phyloP scores from a whole-genome alignment of 768 basidiomycete genomes.

The Guyanaporus albipodus region DNA sequence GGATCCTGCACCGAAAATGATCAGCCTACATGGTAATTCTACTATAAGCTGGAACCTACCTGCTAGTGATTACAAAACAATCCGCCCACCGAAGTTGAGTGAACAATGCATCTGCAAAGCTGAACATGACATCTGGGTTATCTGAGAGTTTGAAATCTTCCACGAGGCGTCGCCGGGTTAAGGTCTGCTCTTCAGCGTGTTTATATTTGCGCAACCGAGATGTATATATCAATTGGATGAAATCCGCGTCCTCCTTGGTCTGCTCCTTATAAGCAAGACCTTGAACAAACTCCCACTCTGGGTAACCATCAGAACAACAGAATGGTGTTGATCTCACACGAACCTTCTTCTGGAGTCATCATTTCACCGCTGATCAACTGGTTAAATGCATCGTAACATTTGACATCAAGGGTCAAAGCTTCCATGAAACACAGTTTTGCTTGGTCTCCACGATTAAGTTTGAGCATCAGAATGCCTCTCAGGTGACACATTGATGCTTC shows the following conservation, averaged over 20 bases:
- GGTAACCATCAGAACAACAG: slow-evolving; percentile 3
- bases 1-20: slow-evolving; percentile 52
- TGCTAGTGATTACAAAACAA: slow-evolving; percentile 82
- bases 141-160: slow-evolving; percentile 82
- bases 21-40: background rate
- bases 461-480: slow-evolving; percentile 89
- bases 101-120: slow-evolving; percentile 88
- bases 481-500: slow-evolving; percentile 98
- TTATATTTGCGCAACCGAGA: slow-evolving; percentile 89
- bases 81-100: slow-evolving; percentile 90
- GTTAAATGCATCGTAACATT: slow-evolving; percentile 95
- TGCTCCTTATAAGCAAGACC: slow-evolving; percentile 79
- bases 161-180: slow-evolving; percentile 74
- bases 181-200: slow-evolving; percentile 75
- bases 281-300: slow-evolving; percentile 97
- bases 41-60: slow-evolving; percentile 40
- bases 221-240: slow-evolving; percentile 90
- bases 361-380: slow-evolving; percentile 89
- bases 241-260: slow-evolving; percentile 82
- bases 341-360: slow-evolving; percentile 95
- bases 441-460: slow-evolving; percentile 83
- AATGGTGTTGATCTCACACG: slow-evolving; percentile 6
- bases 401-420: slow-evolving; percentile 89
- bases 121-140: slow-evolving; percentile 89
- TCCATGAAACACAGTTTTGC: slow-evolving; percentile 97